Percentiles rank a stretch among this genome's conserved stretches.
Evolutionary conservation across 306 rosid species (phyloP).

Genomic region (Citrullus mucosospermus): DNA sequence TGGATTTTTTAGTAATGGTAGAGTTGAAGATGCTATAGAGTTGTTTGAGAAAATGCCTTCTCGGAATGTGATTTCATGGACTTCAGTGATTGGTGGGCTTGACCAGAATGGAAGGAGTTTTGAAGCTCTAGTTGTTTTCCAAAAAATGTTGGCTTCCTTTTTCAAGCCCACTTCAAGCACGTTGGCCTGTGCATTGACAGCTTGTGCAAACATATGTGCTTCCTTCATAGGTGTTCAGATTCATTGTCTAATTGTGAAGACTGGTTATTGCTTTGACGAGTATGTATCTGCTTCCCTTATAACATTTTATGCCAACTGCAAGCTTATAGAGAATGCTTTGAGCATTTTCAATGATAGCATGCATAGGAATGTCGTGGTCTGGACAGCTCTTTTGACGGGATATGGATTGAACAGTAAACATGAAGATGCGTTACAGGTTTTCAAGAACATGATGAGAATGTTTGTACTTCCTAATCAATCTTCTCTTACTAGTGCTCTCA

Average conservation of each 20-base stretch:
- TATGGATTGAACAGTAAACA: slow-evolving; percentile 42
- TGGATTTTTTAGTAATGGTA: slow-evolving; percentile 56
- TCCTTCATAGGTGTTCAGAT: slow-evolving; percentile 42
- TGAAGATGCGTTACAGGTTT: slow-evolving; percentile 40
- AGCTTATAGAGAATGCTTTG: slow-evolving; percentile 28
- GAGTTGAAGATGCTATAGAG: slow-evolving; percentile 42
- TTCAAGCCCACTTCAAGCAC: slow-evolving; percentile 31
- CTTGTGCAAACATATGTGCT: slow-evolving; percentile 36
- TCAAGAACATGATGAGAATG: slow-evolving; percentile 37
- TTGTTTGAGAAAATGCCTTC: slow-evolving; percentile 48
- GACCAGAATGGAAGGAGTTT: slow-evolving; percentile 48
- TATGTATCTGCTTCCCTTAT: slow-evolving; percentile 56
- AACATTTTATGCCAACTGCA: slow-evolving; percentile 59
- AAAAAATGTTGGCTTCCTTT: slow-evolving; percentile 36
- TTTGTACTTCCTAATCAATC: slow-evolving; percentile 56
- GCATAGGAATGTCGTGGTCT: slow-evolving; percentile 55
- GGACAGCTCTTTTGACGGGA: slow-evolving; percentile 83
- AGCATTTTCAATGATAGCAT: slow-evolving; percentile 28
- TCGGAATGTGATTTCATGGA: slow-evolving; percentile 63
- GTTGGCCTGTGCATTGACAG: slow-evolving; percentile 52
- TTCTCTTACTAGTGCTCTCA: slow-evolving; percentile 73
- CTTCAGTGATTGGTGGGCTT: slow-evolving; percentile 61
- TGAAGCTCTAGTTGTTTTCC: slow-evolving; percentile 45
- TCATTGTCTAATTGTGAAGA: slow-evolving; percentile 41
- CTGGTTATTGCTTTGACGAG: slow-evolving; percentile 41